Evolutionary conservation across 2,329 filamentous ascomycete genomes (phyloP).

Genomic region (Arachnomyces sp.): DNA sequence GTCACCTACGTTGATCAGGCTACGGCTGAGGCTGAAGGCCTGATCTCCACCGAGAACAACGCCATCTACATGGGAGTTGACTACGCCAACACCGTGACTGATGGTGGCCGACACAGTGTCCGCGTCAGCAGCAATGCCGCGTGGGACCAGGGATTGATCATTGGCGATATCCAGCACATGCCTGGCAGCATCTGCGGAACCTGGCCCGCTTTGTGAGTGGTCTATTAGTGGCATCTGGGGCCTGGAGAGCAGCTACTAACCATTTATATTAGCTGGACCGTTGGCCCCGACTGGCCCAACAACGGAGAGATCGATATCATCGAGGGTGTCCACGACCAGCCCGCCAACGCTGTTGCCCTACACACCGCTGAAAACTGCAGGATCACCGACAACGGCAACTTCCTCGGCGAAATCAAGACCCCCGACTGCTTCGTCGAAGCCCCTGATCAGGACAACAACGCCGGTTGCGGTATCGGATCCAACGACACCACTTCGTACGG

Average conservation of each 20-base stretch:
- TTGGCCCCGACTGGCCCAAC: constrained; percentile 59
- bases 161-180: constrained; percentile 67
- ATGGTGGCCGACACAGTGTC: constrained; percentile 56
- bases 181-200: constrained; percentile 62
- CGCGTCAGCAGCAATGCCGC: constrained; percentile 57
- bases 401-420: constrained; percentile 34
- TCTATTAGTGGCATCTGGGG: constrained; percentile 26
- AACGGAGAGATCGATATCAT: constrained; percentile 62
- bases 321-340: constrained; percentile 55
- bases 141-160: constrained; percentile 59
- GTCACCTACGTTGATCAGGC: constrained; percentile 42
- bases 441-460: constrained; percentile 26
- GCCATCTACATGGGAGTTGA: constrained; percentile 26
- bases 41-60: constrained; percentile 14
- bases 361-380: constrained; percentile 52
- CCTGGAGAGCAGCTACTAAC: neutral
- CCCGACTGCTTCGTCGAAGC: constrained; percentile 43
- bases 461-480: constrained; percentile 39
- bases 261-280: constrained; percentile 36
- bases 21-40: constrained; percentile 12
- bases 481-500: constrained; percentile 47
- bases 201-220: constrained; percentile 53
- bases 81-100: constrained; percentile 14
- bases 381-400: constrained; percentile 32
- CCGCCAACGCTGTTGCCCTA: constrained; percentile 49